Evolutionary conservation across 2,329 filamentous ascomycete species (phyloP).

Genomic region (Neodidymelliopsis sp.): DNA sequence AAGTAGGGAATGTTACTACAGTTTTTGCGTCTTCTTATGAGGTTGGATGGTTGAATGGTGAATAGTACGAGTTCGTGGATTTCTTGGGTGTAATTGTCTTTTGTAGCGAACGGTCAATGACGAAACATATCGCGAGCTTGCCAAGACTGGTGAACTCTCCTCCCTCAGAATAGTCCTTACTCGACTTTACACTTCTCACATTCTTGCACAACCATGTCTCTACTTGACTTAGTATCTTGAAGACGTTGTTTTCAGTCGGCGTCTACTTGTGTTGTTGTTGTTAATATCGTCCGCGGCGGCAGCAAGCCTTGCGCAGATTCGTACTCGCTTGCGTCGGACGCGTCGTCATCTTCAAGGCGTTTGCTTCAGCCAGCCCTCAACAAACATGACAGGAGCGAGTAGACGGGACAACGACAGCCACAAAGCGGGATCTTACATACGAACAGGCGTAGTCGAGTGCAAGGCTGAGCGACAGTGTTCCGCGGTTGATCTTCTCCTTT

Average conservation of each 20-base stretch:
- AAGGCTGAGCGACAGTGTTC: conserved; percentile 13
- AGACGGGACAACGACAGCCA: conserved; percentile 6
- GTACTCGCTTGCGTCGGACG: neutral
- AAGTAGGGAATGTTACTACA: neutral
- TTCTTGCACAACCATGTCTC: neutral
- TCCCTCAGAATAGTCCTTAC: neutral
- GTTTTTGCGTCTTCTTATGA: too few species aligned
- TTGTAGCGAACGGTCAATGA: conserved; percentile 15
- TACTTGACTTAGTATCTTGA: neutral
- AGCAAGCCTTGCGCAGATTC: neutral
- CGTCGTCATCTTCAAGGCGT: conserved; percentile 5
- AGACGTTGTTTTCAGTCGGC: neutral
- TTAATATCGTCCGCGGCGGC: neutral
- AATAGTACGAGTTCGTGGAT: too few species aligned
- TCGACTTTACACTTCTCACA: neutral
- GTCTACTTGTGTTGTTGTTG: neutral
- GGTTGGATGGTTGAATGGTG: too few species aligned
- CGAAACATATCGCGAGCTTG: conserved; percentile 20
- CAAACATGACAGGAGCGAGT: conserved; percentile 4
- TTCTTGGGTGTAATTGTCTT: neutral
- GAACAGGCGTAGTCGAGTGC: neutral
- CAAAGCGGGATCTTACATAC: conserved; percentile 2
- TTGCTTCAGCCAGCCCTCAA: conserved; percentile 12
- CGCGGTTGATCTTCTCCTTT: conserved; percentile 14
- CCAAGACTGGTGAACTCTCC: conserved; percentile 11